phyloP scores from a whole-genome alignment of 2,329 filamentous ascomycete species.

The Ciborinia camelliae region DNA sequence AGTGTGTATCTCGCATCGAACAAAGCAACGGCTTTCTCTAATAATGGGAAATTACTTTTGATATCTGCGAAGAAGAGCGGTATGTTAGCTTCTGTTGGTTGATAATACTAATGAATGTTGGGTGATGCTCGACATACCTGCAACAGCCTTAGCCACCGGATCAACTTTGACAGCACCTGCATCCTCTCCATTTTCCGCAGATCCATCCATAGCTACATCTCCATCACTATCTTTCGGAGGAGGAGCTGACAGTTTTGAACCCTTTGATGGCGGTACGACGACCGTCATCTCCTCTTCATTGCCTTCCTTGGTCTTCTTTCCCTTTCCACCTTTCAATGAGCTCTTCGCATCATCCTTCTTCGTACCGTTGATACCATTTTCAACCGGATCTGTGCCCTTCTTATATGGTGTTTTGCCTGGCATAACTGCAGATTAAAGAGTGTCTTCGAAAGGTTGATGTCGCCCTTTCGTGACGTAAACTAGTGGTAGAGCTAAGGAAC shows the following conservation, averaged over 20 bases:
- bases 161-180: constrained; percentile 54
- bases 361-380: constrained; percentile 63
- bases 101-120: constrained; percentile 2
- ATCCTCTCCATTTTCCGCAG: constrained; percentile 32
- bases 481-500: neutral
- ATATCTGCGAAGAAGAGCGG: constrained; percentile 63
- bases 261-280: constrained; percentile 71
- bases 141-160: constrained; percentile 56
- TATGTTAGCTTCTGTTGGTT: constrained; percentile 22
- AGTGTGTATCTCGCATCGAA: constrained; percentile 96
- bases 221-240: constrained; percentile 60
- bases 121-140: constrained; percentile 47
- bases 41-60: constrained; percentile 85
- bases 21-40: constrained; percentile 86
- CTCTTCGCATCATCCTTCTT: constrained; percentile 62
- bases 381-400: constrained; percentile 66
- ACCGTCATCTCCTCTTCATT: constrained; percentile 74
- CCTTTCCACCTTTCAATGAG: constrained; percentile 58
- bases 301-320: constrained; percentile 64
- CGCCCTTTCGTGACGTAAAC: constrained; percentile 32
- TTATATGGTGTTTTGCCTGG: constrained; percentile 65
- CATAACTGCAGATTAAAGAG: constrained; percentile 45
- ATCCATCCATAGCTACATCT: constrained; percentile 68
- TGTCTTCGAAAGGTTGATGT: constrained; percentile 28
- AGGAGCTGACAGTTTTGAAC: constrained; percentile 54